Evolutionary conservation across 371 early-diverging fungal genomes (phyloP), one percentile per base, ranked within the genome.

Genomic region (Zychaea mexicana): DNA sequence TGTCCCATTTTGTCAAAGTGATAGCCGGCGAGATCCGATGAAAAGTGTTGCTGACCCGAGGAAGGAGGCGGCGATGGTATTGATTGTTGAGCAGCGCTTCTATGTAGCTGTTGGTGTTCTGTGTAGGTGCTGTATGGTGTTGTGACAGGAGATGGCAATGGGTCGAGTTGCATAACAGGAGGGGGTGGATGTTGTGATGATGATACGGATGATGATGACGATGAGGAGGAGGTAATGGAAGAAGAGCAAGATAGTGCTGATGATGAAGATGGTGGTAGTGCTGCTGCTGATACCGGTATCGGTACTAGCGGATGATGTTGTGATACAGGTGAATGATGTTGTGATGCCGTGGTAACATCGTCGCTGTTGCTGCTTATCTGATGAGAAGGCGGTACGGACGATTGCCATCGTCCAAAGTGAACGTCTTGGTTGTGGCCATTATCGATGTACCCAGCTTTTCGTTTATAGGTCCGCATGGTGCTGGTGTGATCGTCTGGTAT

Each of bases 321-420:
- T 27, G 38, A 36, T 36, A n/a, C n/a, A n/a, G 38, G 38, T 36
- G 38, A 36, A 9, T 7, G 38, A 9, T 7, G 38, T 36, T 36
- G 7, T 36, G 38, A 9, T 9, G 7, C 38, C 9, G 15, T 15
- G 38, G 38, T 36, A 36, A 15, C 9, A 36, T 36, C 15, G 38
- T 21, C 46, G 15, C 2, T 36, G 36, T 36, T 2, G 36, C 15
- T 36, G 36, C 2, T 36, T 36, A 36, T 46, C 21, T 10, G 21
- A 17, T 46, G 46, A 9, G 49, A 22, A 8, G 49, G 24, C 19
- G 49, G n/a, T 22, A 28, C 2, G 5, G 49, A 19, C 12, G 49
- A 49, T 49, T 65, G 63, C 61, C 63, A 60, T 24, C 61, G 61
- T 15, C 61, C 66, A 42, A 63, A 69, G 22, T 64, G 69, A 21